Percentiles rank a stretch among this genome's conserved stretches.
phyloP scores from a whole-genome alignment of 2,329 filamentous ascomycete genomes.

The Exophiala spinifera region DNA sequence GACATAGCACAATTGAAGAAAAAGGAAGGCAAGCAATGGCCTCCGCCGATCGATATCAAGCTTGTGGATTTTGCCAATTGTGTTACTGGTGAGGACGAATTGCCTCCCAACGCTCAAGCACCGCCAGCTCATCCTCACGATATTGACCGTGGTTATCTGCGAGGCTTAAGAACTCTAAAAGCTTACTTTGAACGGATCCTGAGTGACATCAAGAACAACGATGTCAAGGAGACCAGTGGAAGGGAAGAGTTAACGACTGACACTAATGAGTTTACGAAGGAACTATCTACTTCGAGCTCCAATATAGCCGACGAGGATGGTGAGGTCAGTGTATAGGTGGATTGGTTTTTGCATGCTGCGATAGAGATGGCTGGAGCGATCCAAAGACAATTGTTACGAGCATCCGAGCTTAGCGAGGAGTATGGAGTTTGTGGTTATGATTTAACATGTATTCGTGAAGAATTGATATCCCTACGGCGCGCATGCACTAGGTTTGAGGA shows the following conservation, averaged over 20 bases:
- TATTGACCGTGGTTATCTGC: constrained; percentile 84
- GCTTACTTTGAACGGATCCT: constrained; percentile 87
- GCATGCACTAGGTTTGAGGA: background rate
- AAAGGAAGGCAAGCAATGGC: constrained; percentile 33
- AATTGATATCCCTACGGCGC: background rate
- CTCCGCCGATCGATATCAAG: constrained; percentile 75
- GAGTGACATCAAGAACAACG: constrained; percentile 62
- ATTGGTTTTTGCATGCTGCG: background rate
- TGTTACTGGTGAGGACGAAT: constrained; percentile 75
- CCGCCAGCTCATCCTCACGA: constrained; percentile 77
- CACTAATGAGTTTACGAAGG: constrained; percentile 7
- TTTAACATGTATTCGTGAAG: constrained; percentile 1
- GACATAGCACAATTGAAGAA: constrained; percentile 28
- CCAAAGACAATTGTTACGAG: constrained; percentile 6
- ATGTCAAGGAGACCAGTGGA: constrained; percentile 42
- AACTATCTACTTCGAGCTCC: constrained; percentile 7
- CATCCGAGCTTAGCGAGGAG: constrained; percentile 21
- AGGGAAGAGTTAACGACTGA: constrained; percentile 36
- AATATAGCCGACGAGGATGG: constrained; percentile 20
- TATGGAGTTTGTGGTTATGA: constrained; percentile 11
- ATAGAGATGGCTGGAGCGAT: constrained; percentile 19
- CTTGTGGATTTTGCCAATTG: constrained; percentile 99
- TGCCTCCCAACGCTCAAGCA: constrained; percentile 60
- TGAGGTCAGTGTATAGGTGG: constrained; percentile 22
- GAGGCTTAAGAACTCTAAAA: constrained; percentile 73